Base-by-base conservation (phyloP, 2,329 filamentous ascomycete genomes). In the Epichloe coenophiala region DNA sequence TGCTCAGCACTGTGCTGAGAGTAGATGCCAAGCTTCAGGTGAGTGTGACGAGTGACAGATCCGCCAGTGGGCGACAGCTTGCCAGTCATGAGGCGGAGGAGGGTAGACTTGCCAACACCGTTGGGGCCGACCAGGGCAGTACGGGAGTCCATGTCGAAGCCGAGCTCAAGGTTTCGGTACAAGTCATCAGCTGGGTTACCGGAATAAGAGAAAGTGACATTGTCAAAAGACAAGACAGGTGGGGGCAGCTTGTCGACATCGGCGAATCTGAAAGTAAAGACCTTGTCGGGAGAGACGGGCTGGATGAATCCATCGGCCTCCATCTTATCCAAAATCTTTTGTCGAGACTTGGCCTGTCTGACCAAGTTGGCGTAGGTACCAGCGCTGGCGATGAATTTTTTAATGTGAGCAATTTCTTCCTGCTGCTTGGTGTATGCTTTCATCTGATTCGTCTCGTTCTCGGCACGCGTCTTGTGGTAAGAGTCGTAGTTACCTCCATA, bases 281-380 rank as follows among this genome's bases (percentile, higher is more conserved):
- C 85, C 55, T 82, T 80, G 72, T 98, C 93, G 57, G 80, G 72
- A 51, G 77, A 71, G 55, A 98, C 89, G 51, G 88, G 87, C 72
- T 98, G 85, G 66, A 98, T 97, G 71, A 97, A 93, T 59, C 93
- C 93, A 63, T 98, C 93, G 61, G 94, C 93, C 78, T 97, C 91
- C 93, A 98, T 98, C 84, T 98, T 98, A 80, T 98, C 93, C 59
- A 97, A 79, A 70, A 97, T 97, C 88, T 98, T 98, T 73, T 98
- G 93, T 58, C 93, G 84, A 42, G 93, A 97, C 79, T 98, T 98
- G 71, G 94, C 94, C 74, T 98, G 93, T 69, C 88, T 81, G 66
- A 98, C 93, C 76, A 98, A 79, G 77, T 98, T 98, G 80, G 94
- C 93, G 66, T 98, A 98, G 54, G 93, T 98, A 90, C 94, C 93